Conservation (phyloP, 148 eudicot species). For the Simmondsia chinensis region DNA sequence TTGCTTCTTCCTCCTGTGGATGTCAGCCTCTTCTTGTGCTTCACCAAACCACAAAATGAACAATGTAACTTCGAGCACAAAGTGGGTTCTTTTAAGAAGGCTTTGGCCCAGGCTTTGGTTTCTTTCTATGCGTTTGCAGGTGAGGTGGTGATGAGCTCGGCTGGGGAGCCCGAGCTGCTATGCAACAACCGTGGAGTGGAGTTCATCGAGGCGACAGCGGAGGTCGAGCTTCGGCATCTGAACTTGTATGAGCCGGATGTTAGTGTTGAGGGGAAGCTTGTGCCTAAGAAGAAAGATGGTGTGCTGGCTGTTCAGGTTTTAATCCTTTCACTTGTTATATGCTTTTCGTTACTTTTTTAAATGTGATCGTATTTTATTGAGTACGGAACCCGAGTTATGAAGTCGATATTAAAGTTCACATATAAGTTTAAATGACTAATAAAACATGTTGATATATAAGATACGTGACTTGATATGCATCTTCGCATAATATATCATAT, state of each 20-base stretch:
- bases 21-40: slow-evolving; percentile 46
- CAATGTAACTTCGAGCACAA: slow-evolving; percentile 3
- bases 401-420: no score
- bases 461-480: no score
- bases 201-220: slow-evolving; percentile 50
- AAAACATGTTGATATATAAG: no score
- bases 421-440: no score
- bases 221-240: slow-evolving; percentile 30
- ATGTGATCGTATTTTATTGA: no score
- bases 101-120: slow-evolving; percentile 35
- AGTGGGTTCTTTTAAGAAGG: slow-evolving; percentile 29
- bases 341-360: no score
- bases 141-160: slow-evolving; percentile 30
- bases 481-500: no score
- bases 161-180: slow-evolving; percentile 59
- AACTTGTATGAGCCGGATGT: slow-evolving; percentile 39
- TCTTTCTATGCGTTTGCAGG: slow-evolving; percentile 46
- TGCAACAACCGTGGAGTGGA: slow-evolving; percentile 74
- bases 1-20: slow-evolving; percentile 41
- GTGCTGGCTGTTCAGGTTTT: slow-evolving; percentile 61
- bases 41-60: slow-evolving; percentile 2
- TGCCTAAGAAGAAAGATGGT: slow-evolving; percentile 40
- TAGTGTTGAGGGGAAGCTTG: slow-evolving; percentile 49
- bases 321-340: no score
- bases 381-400: no score